Percentiles rank a stretch among this genome's conserved stretches.
phyloP scores from a whole-genome alignment of 225 moss, liverwort and hornwort genomes.

The Sphagnum contortum region DNA sequence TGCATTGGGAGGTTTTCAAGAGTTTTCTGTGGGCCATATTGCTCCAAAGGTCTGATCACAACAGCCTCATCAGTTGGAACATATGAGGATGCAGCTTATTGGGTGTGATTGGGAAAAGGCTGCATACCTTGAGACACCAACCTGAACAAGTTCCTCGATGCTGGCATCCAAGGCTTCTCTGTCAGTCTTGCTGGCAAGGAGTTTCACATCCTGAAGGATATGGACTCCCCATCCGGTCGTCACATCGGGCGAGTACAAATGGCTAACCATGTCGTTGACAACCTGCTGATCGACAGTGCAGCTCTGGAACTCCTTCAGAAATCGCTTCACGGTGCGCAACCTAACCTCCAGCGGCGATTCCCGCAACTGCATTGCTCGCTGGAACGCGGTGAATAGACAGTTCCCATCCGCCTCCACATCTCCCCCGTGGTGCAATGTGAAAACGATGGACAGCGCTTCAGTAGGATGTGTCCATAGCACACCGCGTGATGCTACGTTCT shows the following conservation, averaged over 20 bases:
- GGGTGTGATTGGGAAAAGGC: too few relatives aligned
- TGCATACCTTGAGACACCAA: conserved; percentile 24
- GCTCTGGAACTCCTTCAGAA: conserved; percentile 25
- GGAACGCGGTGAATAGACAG: conserved; percentile 28
- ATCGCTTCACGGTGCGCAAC: conserved; percentile 22
- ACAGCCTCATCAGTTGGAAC: too few relatives aligned
- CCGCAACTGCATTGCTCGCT: conserved; percentile 22
- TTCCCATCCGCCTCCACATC: conserved; percentile 44
- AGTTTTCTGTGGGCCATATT: too few relatives aligned
- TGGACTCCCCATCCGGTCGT: conserved; percentile 38
- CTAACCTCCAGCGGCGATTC: conserved; percentile 28
- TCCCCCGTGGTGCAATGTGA: conserved; percentile 36
- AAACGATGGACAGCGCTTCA: conserved; percentile 13
- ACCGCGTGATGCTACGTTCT: conserved; percentile 23
- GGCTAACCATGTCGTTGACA: conserved; percentile 20
- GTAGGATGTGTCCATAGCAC: conserved; percentile 29
- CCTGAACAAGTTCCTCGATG: conserved; percentile 20
- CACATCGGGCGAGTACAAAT: conserved; percentile 33
- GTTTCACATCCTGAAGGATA: conserved; percentile 26
- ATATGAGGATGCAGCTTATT: too few relatives aligned
- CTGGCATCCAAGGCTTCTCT: conserved; percentile 27
- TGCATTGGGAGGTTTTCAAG: too few relatives aligned
- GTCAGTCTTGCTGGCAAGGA: conserved; percentile 29
- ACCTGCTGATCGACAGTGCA: conserved; percentile 11
- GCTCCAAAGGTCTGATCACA: too few relatives aligned